Percentiles rank a stretch among this genome's conserved stretches.
These are phyloP conservation scores for Nymphaea colorata DNA, from an alignment of 164 flowering plant genomes.

Conservation along the genomic window DNA sequence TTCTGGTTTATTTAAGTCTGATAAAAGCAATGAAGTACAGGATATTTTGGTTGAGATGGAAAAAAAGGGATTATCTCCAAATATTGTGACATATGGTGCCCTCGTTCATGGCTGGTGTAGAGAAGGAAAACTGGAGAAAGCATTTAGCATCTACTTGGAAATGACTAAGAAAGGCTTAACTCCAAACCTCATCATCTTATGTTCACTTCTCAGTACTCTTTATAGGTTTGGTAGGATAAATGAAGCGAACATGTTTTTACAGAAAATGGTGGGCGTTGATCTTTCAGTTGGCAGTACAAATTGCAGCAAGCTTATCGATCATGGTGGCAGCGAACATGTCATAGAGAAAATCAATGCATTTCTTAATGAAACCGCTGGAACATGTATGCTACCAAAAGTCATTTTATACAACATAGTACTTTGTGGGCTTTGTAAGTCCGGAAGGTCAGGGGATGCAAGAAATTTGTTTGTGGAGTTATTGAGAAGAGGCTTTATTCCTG, in stretches of 20 bases:
- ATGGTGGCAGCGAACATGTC: slow-evolving; percentile 10
- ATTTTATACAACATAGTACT: slow-evolving; percentile 57
- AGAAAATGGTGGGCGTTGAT: slow-evolving; percentile 43
- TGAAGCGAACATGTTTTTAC: slow-evolving; percentile 56
- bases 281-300: slow-evolving; percentile 11
- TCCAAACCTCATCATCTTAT: slow-evolving; percentile 45
- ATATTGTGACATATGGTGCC: slow-evolving; percentile 57
- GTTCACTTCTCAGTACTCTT: slow-evolving; percentile 51
- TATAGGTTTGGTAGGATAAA: slow-evolving; percentile 45
- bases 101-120: slow-evolving; percentile 74
- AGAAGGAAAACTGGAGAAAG: slow-evolving; percentile 51
- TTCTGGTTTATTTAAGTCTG: slow-evolving; percentile 36
- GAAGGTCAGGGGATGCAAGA: slow-evolving; percentile 49
- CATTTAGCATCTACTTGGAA: slow-evolving; percentile 39
- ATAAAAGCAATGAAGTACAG: slow-evolving; percentile 20
- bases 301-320: slow-evolving; percentile 9
- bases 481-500: slow-evolving; percentile 49
- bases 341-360: slow-evolving; percentile 25
- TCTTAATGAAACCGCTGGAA: slow-evolving; percentile 25
- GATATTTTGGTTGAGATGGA: slow-evolving; percentile 51
- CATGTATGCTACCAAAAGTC: slow-evolving; percentile 19
- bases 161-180: slow-evolving; percentile 52
- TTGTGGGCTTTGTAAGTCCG: slow-evolving; percentile 57
- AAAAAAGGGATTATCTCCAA: slow-evolving; percentile 33
- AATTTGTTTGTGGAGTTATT: slow-evolving; percentile 27